Base-by-base conservation (phyloP, 768 basidiomycete species). In the Trametes punicea region DNA sequence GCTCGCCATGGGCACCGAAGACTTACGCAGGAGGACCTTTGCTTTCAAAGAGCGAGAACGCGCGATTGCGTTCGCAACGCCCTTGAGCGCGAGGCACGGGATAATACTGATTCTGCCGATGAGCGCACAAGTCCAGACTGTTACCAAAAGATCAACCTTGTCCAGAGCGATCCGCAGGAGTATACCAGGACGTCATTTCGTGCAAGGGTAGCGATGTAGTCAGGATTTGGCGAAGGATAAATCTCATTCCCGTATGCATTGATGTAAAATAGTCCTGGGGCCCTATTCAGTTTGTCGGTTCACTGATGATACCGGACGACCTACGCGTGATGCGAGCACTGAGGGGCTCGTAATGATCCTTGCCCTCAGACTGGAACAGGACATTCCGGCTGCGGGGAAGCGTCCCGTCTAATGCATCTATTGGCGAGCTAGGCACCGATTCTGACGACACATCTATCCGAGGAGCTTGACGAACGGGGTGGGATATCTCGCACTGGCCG, bases 101-200 rank as follows among this genome's bases (percentile, higher is more conserved):
- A 94, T 85, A 57, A 97, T 90, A 63, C 90, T 91, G 50, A 20
- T 36, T n/a, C 16, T 25, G 16, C 2, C 5, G 9, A n/a, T 42
- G 11, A 36, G 42, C 16, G 13, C 16, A 5, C 8, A 38, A 27
- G 18, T n/a, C 29, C 2, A 47, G 30, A 20, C 27, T 25, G 46
- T 25, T 10, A 6, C 27, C 6, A 30, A 56, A 38, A 18, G 21
- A 39, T 76, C 46, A 50, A 86, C 91, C 90, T 93, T 13, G 94
- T 98, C 92, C 92, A 98, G 7, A 98, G 74, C 2, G 93, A 96
- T 5, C 94, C 94, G 66, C 93, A 94, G 3, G 92, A 94, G 68
- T 96, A 97, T 2, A 98, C 84, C 26, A 98, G 74, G 2, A 88
- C 74, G 60, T 89, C 82, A 53, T 80, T 80, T 27, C 77, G 72